A percentile compares a stretch with the other conserved stretches of the same genome.
Evolutionary conservation across 1,139 yeast genomes (phyloP).

Genomic region (Sugiyamaella paludigena): DNA sequence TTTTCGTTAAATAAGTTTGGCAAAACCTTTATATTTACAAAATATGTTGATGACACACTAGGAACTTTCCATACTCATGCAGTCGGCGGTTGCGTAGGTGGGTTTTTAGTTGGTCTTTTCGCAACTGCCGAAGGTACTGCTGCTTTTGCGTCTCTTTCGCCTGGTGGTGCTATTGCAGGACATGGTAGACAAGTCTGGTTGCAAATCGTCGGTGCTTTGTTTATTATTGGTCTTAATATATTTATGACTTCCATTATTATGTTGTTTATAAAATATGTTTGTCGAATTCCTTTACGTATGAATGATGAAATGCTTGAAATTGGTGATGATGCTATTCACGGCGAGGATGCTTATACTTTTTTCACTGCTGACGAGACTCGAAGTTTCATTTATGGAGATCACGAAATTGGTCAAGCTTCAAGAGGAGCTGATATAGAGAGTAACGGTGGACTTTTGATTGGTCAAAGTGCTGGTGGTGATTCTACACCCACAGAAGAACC

Average conservation of each 20-base stretch:
- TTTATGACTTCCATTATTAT: slow-evolving; percentile 11
- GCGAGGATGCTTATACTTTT: slow-evolving; percentile 11
- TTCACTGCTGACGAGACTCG: slow-evolving; percentile 6
- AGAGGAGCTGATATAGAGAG: slow-evolving; percentile 9
- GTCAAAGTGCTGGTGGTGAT: not conserved
- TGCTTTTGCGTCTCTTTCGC: slow-evolving; percentile 8
- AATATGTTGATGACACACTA: slow-evolving; percentile 8
- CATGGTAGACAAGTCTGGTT: slow-evolving; percentile 13
- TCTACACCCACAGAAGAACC: not conserved
- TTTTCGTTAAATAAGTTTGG: slow-evolving; percentile 10
- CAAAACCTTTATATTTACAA: slow-evolving; percentile 1
- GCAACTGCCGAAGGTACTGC: slow-evolving; percentile 12
- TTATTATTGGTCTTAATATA: slow-evolving; percentile 10
- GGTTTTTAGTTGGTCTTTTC: slow-evolving; percentile 11
- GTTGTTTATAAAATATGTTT: slow-evolving; percentile 11
- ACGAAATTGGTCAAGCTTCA: slow-evolving; percentile 1
- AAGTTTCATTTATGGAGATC: slow-evolving; percentile 9
- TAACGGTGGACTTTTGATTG: slow-evolving; percentile 5
- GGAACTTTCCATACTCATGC: slow-evolving; percentile 14
- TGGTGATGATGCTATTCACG: slow-evolving; percentile 14
- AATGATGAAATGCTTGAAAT: slow-evolving; percentile 8
- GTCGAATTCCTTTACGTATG: slow-evolving; percentile 10
- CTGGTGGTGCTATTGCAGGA: slow-evolving; percentile 12
- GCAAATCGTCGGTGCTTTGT: slow-evolving; percentile 12
- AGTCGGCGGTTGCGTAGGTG: slow-evolving; percentile 12